phyloP scores from a whole-genome alignment of 2,329 filamentous ascomycete genomes.

The Penicillium sp. region DNA sequence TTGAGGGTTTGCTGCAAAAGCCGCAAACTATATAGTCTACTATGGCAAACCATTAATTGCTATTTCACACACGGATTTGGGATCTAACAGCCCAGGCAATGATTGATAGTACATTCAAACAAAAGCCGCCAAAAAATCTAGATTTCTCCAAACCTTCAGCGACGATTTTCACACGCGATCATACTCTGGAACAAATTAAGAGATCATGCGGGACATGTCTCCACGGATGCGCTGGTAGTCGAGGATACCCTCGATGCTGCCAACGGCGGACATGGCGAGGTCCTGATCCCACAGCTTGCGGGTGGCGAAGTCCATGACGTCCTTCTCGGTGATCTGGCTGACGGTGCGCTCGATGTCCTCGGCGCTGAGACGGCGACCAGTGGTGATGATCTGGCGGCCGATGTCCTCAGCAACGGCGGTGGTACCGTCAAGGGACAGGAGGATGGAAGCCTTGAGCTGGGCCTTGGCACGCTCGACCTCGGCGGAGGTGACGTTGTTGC shows the following conservation, averaged over 20 bases:
- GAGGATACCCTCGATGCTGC: conserved; percentile 80
- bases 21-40: conserved; percentile 31
- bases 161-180: conserved; percentile 24
- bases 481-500: conserved; percentile 79
- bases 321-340: conserved; percentile 86
- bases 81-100: conserved; percentile 30
- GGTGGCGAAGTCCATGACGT: conserved; percentile 95
- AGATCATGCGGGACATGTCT: conserved; percentile 79
- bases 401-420: conserved; percentile 98
- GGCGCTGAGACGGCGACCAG: conserved; percentile 84
- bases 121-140: conserved; percentile 12
- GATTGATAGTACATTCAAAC: conserved; percentile 34
- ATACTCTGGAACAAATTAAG: conserved; percentile 18
- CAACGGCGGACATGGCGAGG: conserved; percentile 88
- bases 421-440: conserved; percentile 95
- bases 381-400: conserved; percentile 97
- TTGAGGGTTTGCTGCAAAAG: conserved; percentile 21
- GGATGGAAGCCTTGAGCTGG: conserved; percentile 97
- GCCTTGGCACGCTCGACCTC: conserved; percentile 99
- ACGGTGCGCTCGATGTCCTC: conserved; percentile 94
- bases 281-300: conserved; percentile 97
- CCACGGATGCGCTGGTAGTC: conserved; percentile 60
- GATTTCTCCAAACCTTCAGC: conserved; percentile 10
- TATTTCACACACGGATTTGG: conserved; percentile 33
- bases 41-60: conserved; percentile 33